Evolutionary conservation across 208 protist genomes (phyloP).

Genomic region (Trypanosoma brucei): DNA sequence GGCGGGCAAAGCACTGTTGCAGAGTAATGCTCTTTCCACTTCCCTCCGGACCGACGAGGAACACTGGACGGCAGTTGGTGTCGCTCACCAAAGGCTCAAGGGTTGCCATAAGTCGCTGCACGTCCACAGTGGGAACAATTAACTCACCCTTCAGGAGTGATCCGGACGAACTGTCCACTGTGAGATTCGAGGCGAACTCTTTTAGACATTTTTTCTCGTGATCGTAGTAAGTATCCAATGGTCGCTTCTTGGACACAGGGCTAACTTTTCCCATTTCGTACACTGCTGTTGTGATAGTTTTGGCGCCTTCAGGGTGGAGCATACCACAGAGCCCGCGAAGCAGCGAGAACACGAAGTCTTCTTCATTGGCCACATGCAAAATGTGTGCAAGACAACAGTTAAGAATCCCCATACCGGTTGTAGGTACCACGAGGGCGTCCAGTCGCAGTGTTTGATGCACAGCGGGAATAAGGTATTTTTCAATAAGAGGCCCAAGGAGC

Average conservation of each 20-base stretch:
- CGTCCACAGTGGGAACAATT: constrained; percentile 89
- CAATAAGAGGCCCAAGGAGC: constrained; percentile 55
- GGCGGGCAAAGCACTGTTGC: constrained; percentile 60
- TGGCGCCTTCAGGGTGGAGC: constrained; percentile 41
- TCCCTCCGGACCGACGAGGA: constrained; percentile 96
- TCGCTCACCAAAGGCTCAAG: constrained; percentile 85
- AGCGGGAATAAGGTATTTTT: constrained; percentile 79
- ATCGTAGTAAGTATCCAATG: constrained; percentile 87
- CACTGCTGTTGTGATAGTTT: constrained; percentile 73
- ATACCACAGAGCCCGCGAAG: constrained; percentile 54
- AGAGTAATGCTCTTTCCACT: constrained; percentile 93
- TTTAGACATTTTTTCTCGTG: constrained; percentile 37
- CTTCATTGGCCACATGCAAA: constrained; percentile 39
- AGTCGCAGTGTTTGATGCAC: constrained; percentile 61
- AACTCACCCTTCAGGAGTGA: constrained; percentile 55
- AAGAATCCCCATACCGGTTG: constrained; percentile 89
- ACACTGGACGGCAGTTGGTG: constrained; percentile 78
- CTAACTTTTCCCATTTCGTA: constrained; percentile 79
- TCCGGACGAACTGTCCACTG: constrained; percentile 37
- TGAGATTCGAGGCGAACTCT: constrained; percentile 64
- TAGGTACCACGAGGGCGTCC: constrained; percentile 79
- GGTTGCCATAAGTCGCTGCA: constrained; percentile 81
- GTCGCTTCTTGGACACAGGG: constrained; percentile 61
- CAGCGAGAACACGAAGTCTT: constrained; percentile 73
- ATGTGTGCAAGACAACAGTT: constrained; percentile 78